phyloP scores from a whole-genome alignment of 2,329 filamentous ascomycete genomes.

The Colletotrichum theobromicola region DNA sequence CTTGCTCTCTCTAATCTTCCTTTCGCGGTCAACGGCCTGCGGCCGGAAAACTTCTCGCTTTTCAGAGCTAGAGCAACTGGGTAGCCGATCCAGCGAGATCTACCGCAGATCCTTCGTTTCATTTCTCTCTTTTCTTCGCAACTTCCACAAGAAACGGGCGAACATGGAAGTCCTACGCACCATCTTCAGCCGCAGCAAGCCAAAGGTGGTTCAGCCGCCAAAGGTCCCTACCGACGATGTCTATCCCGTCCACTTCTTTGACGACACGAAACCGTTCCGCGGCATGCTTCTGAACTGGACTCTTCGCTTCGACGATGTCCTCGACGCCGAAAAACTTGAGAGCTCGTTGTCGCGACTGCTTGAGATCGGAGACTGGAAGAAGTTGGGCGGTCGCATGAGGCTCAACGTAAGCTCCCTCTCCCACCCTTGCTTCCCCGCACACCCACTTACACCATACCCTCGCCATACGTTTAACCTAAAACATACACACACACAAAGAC shows the following conservation, averaged over 20 bases:
- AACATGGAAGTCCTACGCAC: slow-evolving; percentile 2
- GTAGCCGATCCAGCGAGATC: background rate
- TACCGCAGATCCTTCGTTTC: background rate
- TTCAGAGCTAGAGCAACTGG: slow-evolving; percentile 10
- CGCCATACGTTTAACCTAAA: background rate
- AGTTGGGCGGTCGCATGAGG: slow-evolving; percentile 50
- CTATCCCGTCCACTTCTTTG: slow-evolving; percentile 36
- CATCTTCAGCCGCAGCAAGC: background rate
- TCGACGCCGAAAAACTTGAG: slow-evolving; percentile 45
- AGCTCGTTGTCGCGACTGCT: slow-evolving; percentile 40
- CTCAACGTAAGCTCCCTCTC: slow-evolving; percentile 31
- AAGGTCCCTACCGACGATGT: slow-evolving; percentile 27
- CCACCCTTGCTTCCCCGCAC: background rate
- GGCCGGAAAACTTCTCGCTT: slow-evolving; percentile 1
- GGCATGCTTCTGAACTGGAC: slow-evolving; percentile 35
- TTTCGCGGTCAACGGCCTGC: background rate
- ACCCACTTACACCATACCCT: background rate
- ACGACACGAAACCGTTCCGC: slow-evolving; percentile 29
- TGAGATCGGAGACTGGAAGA: slow-evolving; percentile 49
- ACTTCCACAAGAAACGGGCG: background rate
- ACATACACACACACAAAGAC: background rate
- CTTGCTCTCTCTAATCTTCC: background rate
- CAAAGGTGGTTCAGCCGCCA: background rate
- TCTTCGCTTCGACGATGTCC: slow-evolving; percentile 50
- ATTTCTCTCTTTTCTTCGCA: background rate